Base-by-base conservation (phyloP, 192 early-diverging fungal genomes). In the Coemansia sp. region DNA sequence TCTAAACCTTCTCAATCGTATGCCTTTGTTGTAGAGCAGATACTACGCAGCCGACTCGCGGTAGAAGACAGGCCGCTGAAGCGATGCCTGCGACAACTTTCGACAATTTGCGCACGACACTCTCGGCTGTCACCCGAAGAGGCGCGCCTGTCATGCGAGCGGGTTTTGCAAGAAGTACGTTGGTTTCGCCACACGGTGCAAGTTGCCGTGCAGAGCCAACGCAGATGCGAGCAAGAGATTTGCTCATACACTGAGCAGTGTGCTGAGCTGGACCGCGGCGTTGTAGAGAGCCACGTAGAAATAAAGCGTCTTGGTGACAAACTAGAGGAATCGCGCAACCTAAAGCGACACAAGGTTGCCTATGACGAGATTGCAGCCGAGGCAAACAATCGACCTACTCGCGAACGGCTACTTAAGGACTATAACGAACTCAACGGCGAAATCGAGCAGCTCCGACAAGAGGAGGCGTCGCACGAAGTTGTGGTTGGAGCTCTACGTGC, bases 341-440 rank as follows among this genome's bases (percentile, higher is more conserved):
- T 74, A 62, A 81, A 81, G 68, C 59, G 74, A n/a, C 74, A 81
- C 73, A 69, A 73, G 27, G 76, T 81, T 33, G 74, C 74, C 10
- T 81, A 81, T 59, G 79, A 81, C 56, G 79, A 81, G 41, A 81
- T 81, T 46, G 79, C 79, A 4, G 39, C 17, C 0, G 79, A 81
- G 48, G 79, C 74, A 16, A 77, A 81, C 64, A 73, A 68, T 21
- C 68, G 64, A 2, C 71, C 71, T 9, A 53, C 67, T 17, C 74
- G 79, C 57, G 62, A 59, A 21, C 45, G 59, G 21, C 68, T 81
- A 10, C 64, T 59, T 2, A 37, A 29, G 27, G 79, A 81, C 29
- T 76, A 74, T 35, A 56, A 50, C 21, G 62, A 73, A 5, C 64
- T 81, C 11, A 67, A 69, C 13, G 33, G 17, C 59, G 79, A 81